A percentile compares a stretch with the other conserved stretches of the same genome.
Conservation (phyloP, 2,329 filamentous ascomycete genomes). For the Thyridium curvatum region DNA sequence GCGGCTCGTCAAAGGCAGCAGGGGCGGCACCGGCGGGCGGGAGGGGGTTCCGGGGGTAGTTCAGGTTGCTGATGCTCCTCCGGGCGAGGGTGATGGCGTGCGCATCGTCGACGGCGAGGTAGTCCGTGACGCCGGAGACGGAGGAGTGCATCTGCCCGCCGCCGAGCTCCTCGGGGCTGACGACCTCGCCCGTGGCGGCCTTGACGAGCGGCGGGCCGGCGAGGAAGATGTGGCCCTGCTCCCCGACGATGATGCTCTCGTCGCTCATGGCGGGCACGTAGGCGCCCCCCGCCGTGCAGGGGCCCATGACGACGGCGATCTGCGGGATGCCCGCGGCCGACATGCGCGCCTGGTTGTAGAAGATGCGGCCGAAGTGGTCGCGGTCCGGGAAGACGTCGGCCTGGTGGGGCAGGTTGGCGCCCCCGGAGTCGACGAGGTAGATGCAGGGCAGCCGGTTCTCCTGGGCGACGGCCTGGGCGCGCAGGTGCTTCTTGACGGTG, state of each 20-base stretch:
- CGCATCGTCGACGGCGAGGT: conserved; percentile 88
- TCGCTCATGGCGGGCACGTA: conserved; percentile 98
- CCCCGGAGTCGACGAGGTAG: conserved; percentile 93
- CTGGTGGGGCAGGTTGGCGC: conserved; percentile 91
- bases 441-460: conserved; percentile 85
- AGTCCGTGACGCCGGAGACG: conserved; percentile 89
- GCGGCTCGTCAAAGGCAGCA: conserved; percentile 60
- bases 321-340: conserved; percentile 83
- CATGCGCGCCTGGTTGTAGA: conserved; percentile 97
- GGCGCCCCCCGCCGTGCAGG: conserved; percentile 90
- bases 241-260: conserved; percentile 92
- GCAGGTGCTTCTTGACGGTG: conserved; percentile 94
- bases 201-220: conserved; percentile 92
- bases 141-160: conserved; percentile 86
- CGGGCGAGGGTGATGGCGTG: conserved; percentile 84
- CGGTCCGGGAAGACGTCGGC: conserved; percentile 92
- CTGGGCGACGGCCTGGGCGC: conserved; percentile 83
- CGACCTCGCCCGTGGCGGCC: conserved; percentile 88
- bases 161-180: conserved; percentile 84
- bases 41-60: conserved; percentile 60
- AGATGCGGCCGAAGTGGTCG: conserved; percentile 94
- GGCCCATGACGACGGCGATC: conserved; percentile 93
- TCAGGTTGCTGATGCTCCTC: conserved; percentile 79
- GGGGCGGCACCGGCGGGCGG: conserved; percentile 23
- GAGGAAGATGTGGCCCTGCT: conserved; percentile 96